Conservation (phyloP, 192 early-diverging fungal genomes). For the Podila verticillata region DNA sequence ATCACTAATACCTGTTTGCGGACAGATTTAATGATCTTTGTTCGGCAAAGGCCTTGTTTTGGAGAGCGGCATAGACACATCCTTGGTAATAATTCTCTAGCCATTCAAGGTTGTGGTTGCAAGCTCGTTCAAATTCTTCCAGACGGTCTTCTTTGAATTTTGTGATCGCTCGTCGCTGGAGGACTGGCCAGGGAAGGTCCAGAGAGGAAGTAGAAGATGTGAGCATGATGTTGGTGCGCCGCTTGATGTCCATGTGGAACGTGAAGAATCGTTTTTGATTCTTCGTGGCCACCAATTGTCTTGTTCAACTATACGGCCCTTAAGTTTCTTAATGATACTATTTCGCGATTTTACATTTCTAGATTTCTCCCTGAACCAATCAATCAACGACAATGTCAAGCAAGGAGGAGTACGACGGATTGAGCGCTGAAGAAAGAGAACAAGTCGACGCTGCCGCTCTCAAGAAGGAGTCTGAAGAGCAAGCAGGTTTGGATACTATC, state of each 20-base stretch:
- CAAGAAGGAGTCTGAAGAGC: constrained; percentile 64
- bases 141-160: constrained; percentile 32
- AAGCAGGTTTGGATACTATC: constrained; percentile 49
- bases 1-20: neutral
- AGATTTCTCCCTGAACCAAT: neutral
- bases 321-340: too few species aligned
- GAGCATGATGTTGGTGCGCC: neutral
- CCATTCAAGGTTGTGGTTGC: constrained; percentile 37
- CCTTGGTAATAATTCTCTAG: constrained; percentile 49
- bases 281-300: too few species aligned
- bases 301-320: too few species aligned
- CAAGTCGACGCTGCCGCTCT: constrained; percentile 49
- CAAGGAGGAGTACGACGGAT: constrained; percentile 51
- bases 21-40: neutral
- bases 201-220: neutral
- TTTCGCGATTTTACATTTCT: neutral
- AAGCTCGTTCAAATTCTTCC: constrained; percentile 27
- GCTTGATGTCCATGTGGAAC: constrained; percentile 13
- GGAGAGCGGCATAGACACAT: constrained; percentile 34
- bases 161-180: constrained; percentile 22
- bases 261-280: neutral
- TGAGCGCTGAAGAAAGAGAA: constrained; percentile 62
- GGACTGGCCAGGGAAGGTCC: constrained; percentile 16
- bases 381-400: constrained; percentile 8
- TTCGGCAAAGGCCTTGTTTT: constrained; percentile 15